Conservation (phyloP, 371 early-diverging fungal species). For the Rhizomucor pusillus region DNA sequence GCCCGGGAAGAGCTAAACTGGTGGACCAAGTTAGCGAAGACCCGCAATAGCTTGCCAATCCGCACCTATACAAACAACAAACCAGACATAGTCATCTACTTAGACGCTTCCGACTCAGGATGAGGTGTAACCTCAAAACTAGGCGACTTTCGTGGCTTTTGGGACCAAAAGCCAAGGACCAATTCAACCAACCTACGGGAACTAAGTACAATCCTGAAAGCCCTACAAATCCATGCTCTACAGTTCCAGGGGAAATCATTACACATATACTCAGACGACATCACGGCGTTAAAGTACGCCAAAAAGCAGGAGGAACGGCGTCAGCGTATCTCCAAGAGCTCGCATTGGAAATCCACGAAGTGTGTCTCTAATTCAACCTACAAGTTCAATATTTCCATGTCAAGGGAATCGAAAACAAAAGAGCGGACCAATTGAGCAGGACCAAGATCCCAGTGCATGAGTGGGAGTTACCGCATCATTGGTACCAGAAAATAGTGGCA, state of each 20-base stretch:
- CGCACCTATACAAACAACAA: not conserved
- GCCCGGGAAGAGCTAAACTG: conserved; percentile 4
- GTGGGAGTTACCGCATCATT: not conserved
- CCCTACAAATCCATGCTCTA: conserved; percentile 10
- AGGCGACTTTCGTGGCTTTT: conserved; percentile 10
- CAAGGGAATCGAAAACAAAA: conserved; percentile 10
- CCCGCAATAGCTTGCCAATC: not conserved
- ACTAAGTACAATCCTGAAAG: conserved; percentile 16
- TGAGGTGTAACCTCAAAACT: conserved; percentile 3
- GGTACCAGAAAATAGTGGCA: conserved; percentile 4
- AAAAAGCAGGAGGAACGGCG: conserved; percentile 17
- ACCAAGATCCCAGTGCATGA: conserved; percentile 10
- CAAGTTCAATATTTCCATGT: conserved; percentile 12
- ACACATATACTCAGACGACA: conserved; percentile 16
- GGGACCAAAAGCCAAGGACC: conserved; percentile 13
- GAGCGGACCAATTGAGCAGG: conserved; percentile 17
- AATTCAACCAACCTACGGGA: conserved; percentile 22
- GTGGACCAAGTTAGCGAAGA: not conserved
- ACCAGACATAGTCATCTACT: not conserved
- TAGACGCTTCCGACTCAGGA: conserved; percentile 9
- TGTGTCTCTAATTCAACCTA: conserved; percentile 2
- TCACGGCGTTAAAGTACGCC: conserved; percentile 18
- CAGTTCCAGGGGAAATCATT: conserved; percentile 8
- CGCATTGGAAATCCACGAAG: conserved; percentile 5
- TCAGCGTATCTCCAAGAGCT: conserved; percentile 6